phyloP scores from a whole-genome alignment of 371 early-diverging fungal species.

The Syncephalastrum monosporum region DNA sequence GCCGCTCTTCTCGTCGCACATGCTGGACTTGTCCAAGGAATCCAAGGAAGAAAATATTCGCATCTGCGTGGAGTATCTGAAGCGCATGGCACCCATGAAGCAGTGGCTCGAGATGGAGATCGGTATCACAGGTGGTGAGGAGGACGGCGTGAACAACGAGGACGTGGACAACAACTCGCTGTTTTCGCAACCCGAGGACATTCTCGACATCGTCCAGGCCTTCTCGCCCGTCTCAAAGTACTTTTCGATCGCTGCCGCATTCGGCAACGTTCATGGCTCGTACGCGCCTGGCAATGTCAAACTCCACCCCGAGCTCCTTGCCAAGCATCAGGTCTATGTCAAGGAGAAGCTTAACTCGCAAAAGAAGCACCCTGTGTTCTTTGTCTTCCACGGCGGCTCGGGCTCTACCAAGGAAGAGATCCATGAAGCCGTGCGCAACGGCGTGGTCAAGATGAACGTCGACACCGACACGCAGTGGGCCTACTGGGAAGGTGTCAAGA shows the following conservation, averaged over 20 bases:
- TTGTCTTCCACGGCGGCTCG: constrained; percentile 95
- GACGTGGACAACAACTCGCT: constrained; percentile 80
- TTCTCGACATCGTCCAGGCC: constrained; percentile 84
- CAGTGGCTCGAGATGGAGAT: constrained; percentile 92
- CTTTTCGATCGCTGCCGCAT: constrained; percentile 89
- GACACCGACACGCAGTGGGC: constrained; percentile 83
- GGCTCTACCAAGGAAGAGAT: constrained; percentile 85
- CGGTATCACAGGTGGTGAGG: constrained; percentile 93
- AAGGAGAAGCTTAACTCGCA: constrained; percentile 56
- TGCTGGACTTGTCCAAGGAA: constrained; percentile 91
- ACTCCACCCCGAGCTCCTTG: constrained; percentile 84
- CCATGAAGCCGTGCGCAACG: constrained; percentile 74
- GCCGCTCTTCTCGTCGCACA: constrained; percentile 94
- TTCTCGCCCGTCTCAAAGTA: constrained; percentile 72
- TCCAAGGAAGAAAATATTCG: constrained; percentile 87
- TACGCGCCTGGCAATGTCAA: constrained; percentile 93
- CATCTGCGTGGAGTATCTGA: constrained; percentile 80
- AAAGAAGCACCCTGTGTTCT: constrained; percentile 78
- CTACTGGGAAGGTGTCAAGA: constrained; percentile 71
- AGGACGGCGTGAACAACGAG: constrained; percentile 91
- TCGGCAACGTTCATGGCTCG: constrained; percentile 91
- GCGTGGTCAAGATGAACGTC: constrained; percentile 95
- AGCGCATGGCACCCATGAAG: constrained; percentile 83
- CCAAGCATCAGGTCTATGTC: constrained; percentile 83
- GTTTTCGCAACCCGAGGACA: constrained; percentile 91